Conservation (phyloP, 345 rosid genomes). For the Acer saccharum region DNA sequence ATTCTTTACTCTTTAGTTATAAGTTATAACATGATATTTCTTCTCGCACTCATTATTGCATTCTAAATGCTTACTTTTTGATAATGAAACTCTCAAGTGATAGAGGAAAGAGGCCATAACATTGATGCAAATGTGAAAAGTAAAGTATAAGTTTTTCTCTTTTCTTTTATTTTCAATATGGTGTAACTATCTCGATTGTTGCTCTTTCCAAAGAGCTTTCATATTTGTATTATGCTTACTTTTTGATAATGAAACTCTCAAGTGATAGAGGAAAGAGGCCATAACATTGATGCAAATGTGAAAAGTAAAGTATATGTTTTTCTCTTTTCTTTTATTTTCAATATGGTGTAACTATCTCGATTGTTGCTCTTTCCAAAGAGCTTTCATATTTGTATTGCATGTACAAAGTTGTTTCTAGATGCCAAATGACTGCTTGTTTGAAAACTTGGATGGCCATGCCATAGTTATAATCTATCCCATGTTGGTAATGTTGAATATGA, state of each 20-base stretch:
- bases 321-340: neutral
- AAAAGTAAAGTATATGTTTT: neutral
- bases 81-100: neutral
- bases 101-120: neutral
- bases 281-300: neutral
- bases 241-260: neutral
- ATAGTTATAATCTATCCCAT: neutral
- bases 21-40: neutral
- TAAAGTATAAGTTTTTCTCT: neutral
- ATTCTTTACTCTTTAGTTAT: neutral
- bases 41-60: neutral
- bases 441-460: constrained; percentile 2
- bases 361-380: neutral
- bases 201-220: neutral
- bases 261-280: neutral
- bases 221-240: constrained; percentile 1
- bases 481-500: neutral
- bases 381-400: neutral
- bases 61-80: neutral
- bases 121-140: neutral
- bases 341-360: neutral
- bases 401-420: neutral
- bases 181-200: neutral
- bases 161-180: neutral
- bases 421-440: neutral